Base-by-base conservation (phyloP, 192 early-diverging fungal genomes). In the Mortierella antarctica region DNA sequence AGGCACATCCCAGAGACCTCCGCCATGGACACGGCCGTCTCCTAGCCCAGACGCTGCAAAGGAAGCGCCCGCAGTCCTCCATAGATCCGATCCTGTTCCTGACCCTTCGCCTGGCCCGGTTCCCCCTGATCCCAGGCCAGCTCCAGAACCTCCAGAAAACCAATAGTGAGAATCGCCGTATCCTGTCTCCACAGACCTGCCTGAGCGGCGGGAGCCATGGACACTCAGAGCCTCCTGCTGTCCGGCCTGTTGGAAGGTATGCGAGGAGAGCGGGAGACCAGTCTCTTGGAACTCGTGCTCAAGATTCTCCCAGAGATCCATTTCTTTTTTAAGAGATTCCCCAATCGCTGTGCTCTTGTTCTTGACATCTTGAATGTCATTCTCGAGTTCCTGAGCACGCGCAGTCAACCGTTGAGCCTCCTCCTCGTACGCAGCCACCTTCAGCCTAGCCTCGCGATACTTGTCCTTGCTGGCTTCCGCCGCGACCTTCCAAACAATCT, bases 401-500 rank as follows among this genome's bases (percentile, higher is more conserved):
- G 20, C 10, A 11, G 31, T 54, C 51, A 68, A 67, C 18, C 63
- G 62, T 18, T 63, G 64, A 47, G 67, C 57, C 14, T 72, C 77
- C 60, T 80, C 69, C 21, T 80, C 77, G 2, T 72, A 41, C 10
- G 64, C 56, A 0, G 70, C 53, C 12, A 80, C 48, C 45, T 52
- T 65, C 20, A 63, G 40, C 8, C 40, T 58, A 10, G 70, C 60
- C 60, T 80, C 65, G 8, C 65, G 69, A 20, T 67, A 70, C 65
- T 80, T 80, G 40, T 71, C 70, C 70, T 68, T 80, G 7, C 65
- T 80, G 18, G 77, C 77, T 20, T 62, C 70, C 14, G 65, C 77
- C 17, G 77, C 77, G 6, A 80, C 77, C 53, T 72, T 65, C 77
- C 77, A 80, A 4, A 80, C 77, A 11, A 72, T 31, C 51, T 80